Evolutionary conservation across 176 grass and related monocot genomes (phyloP), one percentile per base, ranked within the genome.

Genomic region (Tuctoria greenei): DNA sequence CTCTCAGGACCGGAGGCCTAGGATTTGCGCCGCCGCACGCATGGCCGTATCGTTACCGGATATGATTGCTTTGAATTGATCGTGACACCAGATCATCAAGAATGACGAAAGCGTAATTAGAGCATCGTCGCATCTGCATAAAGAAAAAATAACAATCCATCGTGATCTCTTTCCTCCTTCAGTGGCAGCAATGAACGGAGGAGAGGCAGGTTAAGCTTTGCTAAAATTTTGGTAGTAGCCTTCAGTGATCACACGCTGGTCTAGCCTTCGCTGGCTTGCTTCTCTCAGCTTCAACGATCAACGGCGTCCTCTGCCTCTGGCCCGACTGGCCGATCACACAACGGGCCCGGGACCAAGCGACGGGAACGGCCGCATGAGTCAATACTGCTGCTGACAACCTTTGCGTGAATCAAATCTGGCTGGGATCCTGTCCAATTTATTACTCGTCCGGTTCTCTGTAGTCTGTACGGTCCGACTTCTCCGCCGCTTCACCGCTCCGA

Each of bases 381-480:
- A 15, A 27, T 12, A 39, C 39, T n/a, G 7, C 45, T 21, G 11
- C 35, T 41, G 58, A 42, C 34, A 55, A 12, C 60, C 20, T 65
- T 74, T 15, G 69, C 45, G 5, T 1, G 79, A 55, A 66, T 18
- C 71, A 59, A 67, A 74, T 82, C 61, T 74, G 12, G 47, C 20
- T n/a, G 24, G 69, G 70, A 43, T 56, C 9, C 42, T 51, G 21
- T 50, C 25, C 41, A 26, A 44, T 38, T 34, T 23, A 34, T 42
- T 13, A 46, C 24, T 16, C 38, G 15, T 17, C 15, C 14, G 10
- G 10, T 67, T 10, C 6, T 42, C 20, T 11, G 38, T 21, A 25
- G 2, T 42, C 20, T 11, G 38, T 21, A 25, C 23, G 17, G 13
- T 69, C 52, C 17, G 10, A 24, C 54, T 38, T 20, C 11, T 1